Evolutionary conservation across 2,329 filamentous ascomycete genomes (phyloP), one percentile per base, ranked within the genome.

Genomic region (Venturia aucupariae): DNA sequence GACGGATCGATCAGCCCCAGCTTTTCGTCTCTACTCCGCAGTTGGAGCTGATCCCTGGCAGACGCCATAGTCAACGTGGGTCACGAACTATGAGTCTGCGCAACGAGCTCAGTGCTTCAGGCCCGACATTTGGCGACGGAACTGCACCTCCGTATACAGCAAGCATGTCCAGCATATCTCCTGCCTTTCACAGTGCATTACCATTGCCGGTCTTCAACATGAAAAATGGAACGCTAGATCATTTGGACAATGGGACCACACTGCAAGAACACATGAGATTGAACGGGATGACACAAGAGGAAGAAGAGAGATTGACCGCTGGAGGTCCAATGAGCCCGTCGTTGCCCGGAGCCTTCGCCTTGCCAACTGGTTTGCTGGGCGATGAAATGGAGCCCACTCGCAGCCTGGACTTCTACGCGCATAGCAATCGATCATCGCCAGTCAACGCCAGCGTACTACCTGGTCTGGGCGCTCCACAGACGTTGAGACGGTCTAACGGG

Each of bases 321-420:
- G 86, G 84, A 35, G 89, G 88, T 2, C 88, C 88, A 0, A 83
- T 93, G 72, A 92, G 89, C 69, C 90, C 90, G 19, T 27, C 65
- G 1, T 89, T 88, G 4, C 90, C 90, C 2, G 86, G 88, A 35
- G 83, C 87, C 19, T 79, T 93, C 11, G 39, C 39, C 3, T 77
- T 95, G 19, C 90, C 90, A 0, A 89, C 89, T 1, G 85, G 84
- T 66, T 77, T 88, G 4, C 80, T 86, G 61, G 81, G 81, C 6
- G 85, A 88, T 62, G 87, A 89, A 60, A 81, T 86, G 46, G 86
- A 87, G 19, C 77, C 54, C 11, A 42, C 55, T 17, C 57, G 60
- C 15, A 35, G 35, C 22, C 27, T 44, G 3, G 41, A 46, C 46
- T 32, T 32, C 24, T 30, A 61, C 35, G 13, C 35, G n/a, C 51